These are phyloP conservation scores for Posidonia australis DNA, from an alignment of 106 monocot species.

Conservation along the genomic window DNA sequence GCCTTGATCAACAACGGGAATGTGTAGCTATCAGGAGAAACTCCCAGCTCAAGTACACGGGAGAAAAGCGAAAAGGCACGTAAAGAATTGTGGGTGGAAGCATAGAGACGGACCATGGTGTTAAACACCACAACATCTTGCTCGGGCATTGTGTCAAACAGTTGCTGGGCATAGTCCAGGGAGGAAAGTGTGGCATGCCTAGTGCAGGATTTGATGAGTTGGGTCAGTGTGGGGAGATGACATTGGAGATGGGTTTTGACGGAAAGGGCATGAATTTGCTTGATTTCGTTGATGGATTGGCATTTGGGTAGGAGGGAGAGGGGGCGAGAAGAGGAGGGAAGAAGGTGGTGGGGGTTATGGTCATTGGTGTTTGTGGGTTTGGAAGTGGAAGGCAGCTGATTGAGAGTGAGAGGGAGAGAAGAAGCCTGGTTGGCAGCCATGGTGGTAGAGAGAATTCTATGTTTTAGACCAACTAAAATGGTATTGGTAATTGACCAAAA, in stretches of 20 bases:
- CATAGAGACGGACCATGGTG: slow-evolving; percentile 49
- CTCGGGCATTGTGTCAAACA: slow-evolving; percentile 50
- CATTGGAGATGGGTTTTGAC: slow-evolving; percentile 41
- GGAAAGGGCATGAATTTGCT: slow-evolving; percentile 54
- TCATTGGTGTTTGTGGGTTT: no score
- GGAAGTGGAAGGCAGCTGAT: no score
- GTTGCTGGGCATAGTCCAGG: slow-evolving; percentile 35
- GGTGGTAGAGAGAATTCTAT: no score
- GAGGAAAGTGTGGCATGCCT: slow-evolving; percentile 3
- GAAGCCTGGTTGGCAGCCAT: no score
- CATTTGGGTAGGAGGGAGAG: slow-evolving; percentile 5
- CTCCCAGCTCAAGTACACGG: slow-evolving; percentile 23
- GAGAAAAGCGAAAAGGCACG: slow-evolving; percentile 33
- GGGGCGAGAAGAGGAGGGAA: slow-evolving; percentile 1
- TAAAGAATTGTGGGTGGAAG: slow-evolving; percentile 32
- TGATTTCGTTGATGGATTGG: slow-evolving; percentile 36
- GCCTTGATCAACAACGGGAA: slow-evolving; percentile 77
- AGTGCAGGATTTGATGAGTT: slow-evolving; percentile 34
- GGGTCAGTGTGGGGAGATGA: slow-evolving; percentile 27
- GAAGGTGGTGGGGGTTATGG: no score
- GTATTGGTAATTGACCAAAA: no score
- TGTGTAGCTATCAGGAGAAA: slow-evolving; percentile 48
- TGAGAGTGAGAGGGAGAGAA: no score
- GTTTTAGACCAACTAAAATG: no score
- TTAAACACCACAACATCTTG: slow-evolving; percentile 51